These are phyloP conservation scores for Leonotis leonurus DNA, from an alignment of 257 asterid genomes.

Conservation along the genomic window DNA sequence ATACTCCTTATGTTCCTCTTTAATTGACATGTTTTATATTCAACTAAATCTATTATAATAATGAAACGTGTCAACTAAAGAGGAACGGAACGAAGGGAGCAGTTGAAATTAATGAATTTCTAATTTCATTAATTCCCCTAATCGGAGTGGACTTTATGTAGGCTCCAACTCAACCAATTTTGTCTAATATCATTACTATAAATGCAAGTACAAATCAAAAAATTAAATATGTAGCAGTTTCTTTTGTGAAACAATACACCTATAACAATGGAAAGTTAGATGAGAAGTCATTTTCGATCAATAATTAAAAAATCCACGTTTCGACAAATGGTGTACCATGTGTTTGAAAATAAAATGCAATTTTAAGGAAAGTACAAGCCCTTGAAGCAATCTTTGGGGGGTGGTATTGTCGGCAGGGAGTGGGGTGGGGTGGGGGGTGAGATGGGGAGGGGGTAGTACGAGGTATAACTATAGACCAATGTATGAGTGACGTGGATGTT, in stretches of 20 bases:
- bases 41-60: no score
- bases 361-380: constrained; percentile 23
- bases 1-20: no score
- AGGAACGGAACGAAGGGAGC: no score
- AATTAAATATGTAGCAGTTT: not conserved
- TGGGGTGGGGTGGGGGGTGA: constrained; percentile 12
- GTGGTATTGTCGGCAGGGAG: constrained; percentile 38
- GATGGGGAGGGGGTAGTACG: constrained; percentile 31
- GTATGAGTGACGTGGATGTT: constrained; percentile 49
- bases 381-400: not conserved
- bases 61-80: no score
- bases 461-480: constrained; percentile 24
- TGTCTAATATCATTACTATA: not conserved
- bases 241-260: not conserved
- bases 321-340: not conserved
- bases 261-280: not conserved
- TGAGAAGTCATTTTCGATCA: not conserved
- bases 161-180: no score
- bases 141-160: no score
- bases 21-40: no score
- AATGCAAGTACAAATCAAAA: not conserved
- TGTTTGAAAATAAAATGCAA: not conserved
- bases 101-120: no score
- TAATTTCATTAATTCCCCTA: no score
- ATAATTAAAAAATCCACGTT: constrained; percentile 5